Percentiles rank a stretch among this genome's conserved stretches.
phyloP scores from a whole-genome alignment of 352 stramenopile genomes.

The Pythium sukuiense region DNA sequence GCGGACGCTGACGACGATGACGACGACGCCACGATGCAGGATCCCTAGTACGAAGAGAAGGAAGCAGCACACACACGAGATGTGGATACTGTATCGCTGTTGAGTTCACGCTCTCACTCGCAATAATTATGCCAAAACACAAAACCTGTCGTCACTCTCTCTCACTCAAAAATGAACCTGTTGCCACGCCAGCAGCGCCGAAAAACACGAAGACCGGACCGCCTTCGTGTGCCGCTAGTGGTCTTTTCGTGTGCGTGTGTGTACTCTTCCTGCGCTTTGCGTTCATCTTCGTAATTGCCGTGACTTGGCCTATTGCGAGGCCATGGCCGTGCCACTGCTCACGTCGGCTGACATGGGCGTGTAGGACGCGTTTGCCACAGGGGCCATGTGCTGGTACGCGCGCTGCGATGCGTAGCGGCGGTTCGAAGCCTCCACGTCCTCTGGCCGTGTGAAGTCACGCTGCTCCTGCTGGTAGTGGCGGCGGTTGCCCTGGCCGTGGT shows the following conservation, averaged over 20 bases:
- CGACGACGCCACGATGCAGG: background rate
- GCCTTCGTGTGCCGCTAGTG: background rate
- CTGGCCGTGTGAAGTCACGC: slow-evolving; percentile 70
- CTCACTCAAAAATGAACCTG: background rate
- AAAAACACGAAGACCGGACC: background rate
- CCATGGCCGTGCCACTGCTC: slow-evolving; percentile 75
- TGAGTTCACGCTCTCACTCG: slow-evolving; percentile 6
- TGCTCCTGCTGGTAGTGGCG: slow-evolving; percentile 45
- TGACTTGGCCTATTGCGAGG: slow-evolving; percentile 22
- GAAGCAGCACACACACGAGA: background rate
- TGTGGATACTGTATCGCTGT: slow-evolving; percentile 3
- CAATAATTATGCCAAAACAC: slow-evolving; percentile 17
- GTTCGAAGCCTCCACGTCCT: slow-evolving; percentile 79
- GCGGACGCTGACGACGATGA: background rate
- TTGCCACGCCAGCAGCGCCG: background rate
- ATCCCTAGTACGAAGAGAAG: background rate
- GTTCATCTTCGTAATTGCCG: slow-evolving; percentile 3
- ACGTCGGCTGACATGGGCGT: slow-evolving; percentile 66
- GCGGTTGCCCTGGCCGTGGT: slow-evolving; percentile 9
- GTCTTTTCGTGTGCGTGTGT: slow-evolving; percentile 1
- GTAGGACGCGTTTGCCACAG: slow-evolving; percentile 59
- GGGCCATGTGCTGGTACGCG: slow-evolving; percentile 81
- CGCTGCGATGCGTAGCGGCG: slow-evolving; percentile 74
- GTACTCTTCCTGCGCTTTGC: background rate
- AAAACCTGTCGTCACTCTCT: slow-evolving; percentile 4